Evolutionary conservation across 345 rosid species (phyloP).

Genomic region (Lenwebbia sp.): DNA sequence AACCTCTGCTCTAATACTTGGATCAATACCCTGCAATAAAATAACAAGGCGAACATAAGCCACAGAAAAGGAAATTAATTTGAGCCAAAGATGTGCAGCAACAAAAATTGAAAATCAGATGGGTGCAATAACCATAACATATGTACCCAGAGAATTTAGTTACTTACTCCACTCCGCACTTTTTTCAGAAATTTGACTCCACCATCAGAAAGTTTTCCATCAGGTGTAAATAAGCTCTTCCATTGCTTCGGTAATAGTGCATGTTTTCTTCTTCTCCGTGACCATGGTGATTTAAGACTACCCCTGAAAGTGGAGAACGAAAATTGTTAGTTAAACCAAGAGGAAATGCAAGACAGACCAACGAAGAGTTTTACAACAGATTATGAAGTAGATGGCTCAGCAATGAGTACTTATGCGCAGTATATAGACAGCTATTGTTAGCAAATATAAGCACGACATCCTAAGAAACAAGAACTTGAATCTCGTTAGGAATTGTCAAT

Average conservation of each 20-base stretch:
- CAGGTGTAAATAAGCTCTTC: conserved; percentile 56
- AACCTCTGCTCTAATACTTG: conserved; percentile 82
- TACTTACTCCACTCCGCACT: conserved; percentile 89
- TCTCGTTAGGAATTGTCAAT: background rate
- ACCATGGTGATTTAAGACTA: conserved; percentile 84
- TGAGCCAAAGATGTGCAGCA: background rate
- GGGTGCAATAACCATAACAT: background rate
- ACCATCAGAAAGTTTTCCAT: conserved; percentile 71
- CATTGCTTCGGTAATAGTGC: conserved; percentile 72
- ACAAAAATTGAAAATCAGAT: background rate
- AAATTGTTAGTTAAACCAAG: background rate
- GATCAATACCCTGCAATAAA: conserved; percentile 69
- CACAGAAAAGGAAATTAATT: background rate
- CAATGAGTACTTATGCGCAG: background rate
- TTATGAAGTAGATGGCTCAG: background rate
- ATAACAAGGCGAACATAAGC: background rate
- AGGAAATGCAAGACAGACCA: background rate
- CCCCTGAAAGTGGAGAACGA: conserved; percentile 34
- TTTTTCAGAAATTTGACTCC: conserved; percentile 81
- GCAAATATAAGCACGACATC: background rate
- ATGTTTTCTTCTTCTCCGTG: conserved; percentile 76
- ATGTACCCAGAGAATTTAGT: background rate
- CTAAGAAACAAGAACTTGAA: background rate
- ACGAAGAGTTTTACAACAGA: background rate
- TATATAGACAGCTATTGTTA: background rate